Conservation (phyloP, 2,329 filamentous ascomycete species). For the Fusarium equiseti region DNA sequence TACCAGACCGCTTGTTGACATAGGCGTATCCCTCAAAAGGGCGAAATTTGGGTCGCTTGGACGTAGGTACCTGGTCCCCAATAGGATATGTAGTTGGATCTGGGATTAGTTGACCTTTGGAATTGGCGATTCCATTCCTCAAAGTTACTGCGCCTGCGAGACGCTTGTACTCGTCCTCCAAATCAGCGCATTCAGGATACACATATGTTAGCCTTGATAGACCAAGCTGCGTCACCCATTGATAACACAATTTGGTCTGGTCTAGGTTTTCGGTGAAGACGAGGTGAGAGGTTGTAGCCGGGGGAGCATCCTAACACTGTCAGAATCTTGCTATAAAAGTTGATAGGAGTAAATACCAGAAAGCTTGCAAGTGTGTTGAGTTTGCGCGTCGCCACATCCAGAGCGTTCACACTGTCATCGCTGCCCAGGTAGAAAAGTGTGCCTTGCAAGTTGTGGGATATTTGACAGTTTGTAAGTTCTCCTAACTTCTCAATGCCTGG, state of each 20-base stretch:
- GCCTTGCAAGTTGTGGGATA: constrained; percentile 48
- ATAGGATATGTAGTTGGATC: constrained; percentile 27
- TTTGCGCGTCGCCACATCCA: constrained; percentile 35
- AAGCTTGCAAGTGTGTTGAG: constrained; percentile 39
- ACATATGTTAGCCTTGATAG: constrained; percentile 46
- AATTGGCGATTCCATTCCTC: constrained; percentile 31
- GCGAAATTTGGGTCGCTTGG: constrained; percentile 12
- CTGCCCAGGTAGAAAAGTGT: constrained; percentile 50
- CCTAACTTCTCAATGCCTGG: constrained; percentile 29
- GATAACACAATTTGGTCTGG: constrained; percentile 36
- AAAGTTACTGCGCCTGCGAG: constrained; percentile 39
- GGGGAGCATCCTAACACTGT: constrained; percentile 30
- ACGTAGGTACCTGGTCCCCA: neutral
- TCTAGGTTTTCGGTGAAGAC: constrained; percentile 35
- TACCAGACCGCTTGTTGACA: constrained; percentile 24
- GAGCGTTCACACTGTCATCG: neutral
- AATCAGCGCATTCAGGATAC: neutral
- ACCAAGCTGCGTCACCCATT: constrained; percentile 47
- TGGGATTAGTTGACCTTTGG: neutral
- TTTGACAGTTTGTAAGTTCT: constrained; percentile 29
- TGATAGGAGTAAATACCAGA: constrained; percentile 18
- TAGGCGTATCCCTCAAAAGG: constrained; percentile 39
- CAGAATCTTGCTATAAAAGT: constrained; percentile 7
- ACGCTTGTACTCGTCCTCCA: constrained; percentile 27
- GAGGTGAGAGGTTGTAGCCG: constrained; percentile 37